Percentiles rank a stretch among this genome's conserved stretches.
These are phyloP conservation scores for Cytospora paraplurivora DNA, from an alignment of 2,329 filamentous ascomycete genomes.

Conservation along the genomic window DNA sequence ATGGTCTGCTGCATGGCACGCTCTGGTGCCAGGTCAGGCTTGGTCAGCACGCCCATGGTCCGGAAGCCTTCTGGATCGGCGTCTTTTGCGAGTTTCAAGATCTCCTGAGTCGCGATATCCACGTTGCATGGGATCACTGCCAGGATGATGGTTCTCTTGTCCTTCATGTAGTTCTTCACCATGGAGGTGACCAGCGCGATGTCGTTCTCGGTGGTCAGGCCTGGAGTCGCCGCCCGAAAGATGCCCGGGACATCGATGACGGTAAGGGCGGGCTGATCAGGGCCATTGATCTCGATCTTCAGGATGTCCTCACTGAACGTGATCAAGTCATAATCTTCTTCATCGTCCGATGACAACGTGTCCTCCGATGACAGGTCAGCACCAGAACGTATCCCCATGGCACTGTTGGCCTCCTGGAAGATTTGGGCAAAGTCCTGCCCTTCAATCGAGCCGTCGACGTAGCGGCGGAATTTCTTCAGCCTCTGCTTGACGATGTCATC, in stretches of 20 bases:
- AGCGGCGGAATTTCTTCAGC: conserved; percentile 37
- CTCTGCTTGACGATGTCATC: conserved; percentile 30
- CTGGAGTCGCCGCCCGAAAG: conserved; percentile 46
- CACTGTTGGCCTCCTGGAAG: conserved; percentile 46
- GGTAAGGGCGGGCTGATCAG: conserved; percentile 49
- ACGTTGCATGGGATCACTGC: conserved; percentile 46
- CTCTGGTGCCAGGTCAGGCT: conserved; percentile 58
- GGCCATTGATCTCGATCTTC: conserved; percentile 49
- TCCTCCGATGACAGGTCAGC: conserved; percentile 1
- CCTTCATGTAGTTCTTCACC: conserved; percentile 49
- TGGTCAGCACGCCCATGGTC: conserved; percentile 57
- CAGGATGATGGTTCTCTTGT: conserved; percentile 52
- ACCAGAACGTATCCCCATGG: conserved; percentile 46
- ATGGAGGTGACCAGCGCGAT: conserved; percentile 49
- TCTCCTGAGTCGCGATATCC: conserved; percentile 44
- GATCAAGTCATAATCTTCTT: conserved; percentile 22
- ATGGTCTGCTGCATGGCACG: conserved; percentile 41
- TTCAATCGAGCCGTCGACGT: conserved; percentile 40
- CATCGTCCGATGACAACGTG: not conserved
- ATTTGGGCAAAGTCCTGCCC: conserved; percentile 40
- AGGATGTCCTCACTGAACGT: conserved; percentile 52
- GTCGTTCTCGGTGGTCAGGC: conserved; percentile 48
- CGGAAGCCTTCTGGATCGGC: conserved; percentile 45
- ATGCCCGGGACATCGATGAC: conserved; percentile 59
- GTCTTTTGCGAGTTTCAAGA: conserved; percentile 42